Evolutionary conservation across 352 stramenopile genomes (phyloP).

Genomic region (Pythium apleroticum): DNA sequence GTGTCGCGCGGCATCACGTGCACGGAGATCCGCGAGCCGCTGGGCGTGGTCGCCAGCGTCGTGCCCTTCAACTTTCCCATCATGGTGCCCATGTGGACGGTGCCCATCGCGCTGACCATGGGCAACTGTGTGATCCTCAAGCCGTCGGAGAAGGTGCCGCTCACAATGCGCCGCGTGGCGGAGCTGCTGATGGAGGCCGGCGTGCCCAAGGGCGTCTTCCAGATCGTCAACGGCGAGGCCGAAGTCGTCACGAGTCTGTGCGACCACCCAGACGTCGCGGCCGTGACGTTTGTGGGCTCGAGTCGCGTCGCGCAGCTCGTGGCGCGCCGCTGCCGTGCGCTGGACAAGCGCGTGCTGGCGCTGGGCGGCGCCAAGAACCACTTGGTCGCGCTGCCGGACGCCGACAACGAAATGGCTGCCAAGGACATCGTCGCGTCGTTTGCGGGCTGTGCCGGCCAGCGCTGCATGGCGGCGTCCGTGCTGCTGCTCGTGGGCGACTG

Average conservation of each 20-base stretch:
- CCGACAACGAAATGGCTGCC: slow-evolving; percentile 88
- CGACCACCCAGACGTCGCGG: slow-evolving; percentile 86
- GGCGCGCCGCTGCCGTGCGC: slow-evolving; percentile 78
- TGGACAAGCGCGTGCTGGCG: slow-evolving; percentile 95
- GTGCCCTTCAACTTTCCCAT: slow-evolving; percentile 98
- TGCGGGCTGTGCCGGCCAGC: slow-evolving; percentile 94
- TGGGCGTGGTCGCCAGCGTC: slow-evolving; percentile 92
- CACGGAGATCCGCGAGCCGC: slow-evolving; percentile 89
- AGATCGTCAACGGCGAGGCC: slow-evolving; percentile 93
- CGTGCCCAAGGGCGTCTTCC: slow-evolving; percentile 94
- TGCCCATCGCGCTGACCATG: slow-evolving; percentile 95
- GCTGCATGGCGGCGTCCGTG: slow-evolving; percentile 96
- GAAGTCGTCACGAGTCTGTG: slow-evolving; percentile 92
- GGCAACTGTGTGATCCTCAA: slow-evolving; percentile 98
- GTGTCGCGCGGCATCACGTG: slow-evolving; percentile 93
- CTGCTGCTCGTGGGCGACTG: slow-evolving; percentile 90
- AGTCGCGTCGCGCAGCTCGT: slow-evolving; percentile 93
- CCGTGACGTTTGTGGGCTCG: slow-evolving; percentile 96
- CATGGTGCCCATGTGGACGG: slow-evolving; percentile 98
- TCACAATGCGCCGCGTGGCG: slow-evolving; percentile 91
- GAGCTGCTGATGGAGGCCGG: slow-evolving; percentile 91
- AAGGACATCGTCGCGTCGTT: slow-evolving; percentile 96
- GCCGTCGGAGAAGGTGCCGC: slow-evolving; percentile 95
- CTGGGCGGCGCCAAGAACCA: slow-evolving; percentile 98
- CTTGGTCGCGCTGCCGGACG: slow-evolving; percentile 94